Percentiles rank a stretch among this genome's conserved stretches.
These are phyloP conservation scores for Cryptococcus maquisensis DNA, from an alignment of 1,284 basidiomycete species.

Conservation along the genomic window DNA sequence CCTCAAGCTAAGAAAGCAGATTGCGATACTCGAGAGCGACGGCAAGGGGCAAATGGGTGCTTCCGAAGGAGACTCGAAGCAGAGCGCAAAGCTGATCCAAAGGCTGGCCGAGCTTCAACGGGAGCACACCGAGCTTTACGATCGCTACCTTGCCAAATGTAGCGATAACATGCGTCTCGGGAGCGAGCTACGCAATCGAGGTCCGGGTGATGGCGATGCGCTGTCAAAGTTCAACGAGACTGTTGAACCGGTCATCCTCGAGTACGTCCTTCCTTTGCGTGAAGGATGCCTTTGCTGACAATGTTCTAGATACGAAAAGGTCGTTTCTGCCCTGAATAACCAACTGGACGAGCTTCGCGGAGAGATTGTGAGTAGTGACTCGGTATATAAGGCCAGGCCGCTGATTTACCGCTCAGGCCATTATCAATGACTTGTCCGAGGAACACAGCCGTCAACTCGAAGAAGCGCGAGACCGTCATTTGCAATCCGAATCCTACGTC, in stretches of 20 bases:
- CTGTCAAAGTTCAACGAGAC: conserved; percentile 84
- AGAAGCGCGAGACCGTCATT: conserved; percentile 61
- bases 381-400: not conserved
- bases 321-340: conserved; percentile 82
- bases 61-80: conserved; percentile 73
- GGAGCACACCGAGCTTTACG: conserved; percentile 45
- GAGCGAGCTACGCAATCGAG: conserved; percentile 46
- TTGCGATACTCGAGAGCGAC: conserved; percentile 64
- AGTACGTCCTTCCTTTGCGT: conserved; percentile 46
- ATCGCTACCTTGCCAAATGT: conserved; percentile 41
- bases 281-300: not conserved
- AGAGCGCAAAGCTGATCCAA: conserved; percentile 78
- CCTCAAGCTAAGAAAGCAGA: conserved; percentile 75
- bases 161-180: conserved; percentile 45
- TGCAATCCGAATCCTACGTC: conserved; percentile 78
- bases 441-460: conserved; percentile 78
- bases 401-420: conserved; percentile 13
- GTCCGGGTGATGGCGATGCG: conserved; percentile 58
- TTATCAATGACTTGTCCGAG: conserved; percentile 73
- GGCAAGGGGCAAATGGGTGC: conserved; percentile 49
- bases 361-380: conserved; percentile 56
- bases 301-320: conserved; percentile 73
- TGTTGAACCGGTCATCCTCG: conserved; percentile 94
- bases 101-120: conserved; percentile 40
- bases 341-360: conserved; percentile 85